Base-by-base conservation (phyloP, 2,329 filamentous ascomycete genomes). In the Pseudonectria foliicola region DNA sequence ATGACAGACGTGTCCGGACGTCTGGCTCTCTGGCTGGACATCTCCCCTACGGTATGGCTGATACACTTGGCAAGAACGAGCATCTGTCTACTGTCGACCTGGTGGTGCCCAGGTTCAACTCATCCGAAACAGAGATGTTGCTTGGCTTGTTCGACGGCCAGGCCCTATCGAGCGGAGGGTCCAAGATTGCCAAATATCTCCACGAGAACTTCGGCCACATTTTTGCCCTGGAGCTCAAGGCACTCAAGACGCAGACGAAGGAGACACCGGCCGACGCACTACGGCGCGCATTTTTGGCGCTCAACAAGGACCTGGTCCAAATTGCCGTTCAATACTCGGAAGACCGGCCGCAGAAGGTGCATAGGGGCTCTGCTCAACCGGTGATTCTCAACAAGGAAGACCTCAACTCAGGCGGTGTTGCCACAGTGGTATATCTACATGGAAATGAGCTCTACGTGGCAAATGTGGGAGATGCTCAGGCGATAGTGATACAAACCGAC, bases 141-240 rank as follows among this genome's bases (percentile, higher is more conserved):
- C 66, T 98, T 29, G 92, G 90, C n/a, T 73, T 98, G 60, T 98
- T 98, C 54, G 93, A 98, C 56, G 92, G 92, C 4, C 86, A 95
- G 56, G 77, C 82, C n/a, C 71, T 93, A 38, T 85, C 86, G 3
- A 88, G 78, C 42, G 85, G 89, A 41, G 93, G 92, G 28, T 95
- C 89, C 43, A 93, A 93, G 65, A 86, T 98, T 49, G 89, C 92
- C 45, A 96, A 95, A 58, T 98, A 86, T 53, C 68, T 98, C 21
- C 90, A 98, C 55, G 92, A 98, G 63, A 90, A 95, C 54, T 95
- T 98, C 60, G 85, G 85, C 15, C 75, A 82, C 40, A 82, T 87
- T 12, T 92, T 98, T 52, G 76, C 77, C 6, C 74, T 82, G 35
- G 90, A 98, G 61, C 62, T 98, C 33, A 87, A 86, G 45, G 75